Conservation (phyloP, 768 basidiomycete species). For the Saitozyma sp. region DNA sequence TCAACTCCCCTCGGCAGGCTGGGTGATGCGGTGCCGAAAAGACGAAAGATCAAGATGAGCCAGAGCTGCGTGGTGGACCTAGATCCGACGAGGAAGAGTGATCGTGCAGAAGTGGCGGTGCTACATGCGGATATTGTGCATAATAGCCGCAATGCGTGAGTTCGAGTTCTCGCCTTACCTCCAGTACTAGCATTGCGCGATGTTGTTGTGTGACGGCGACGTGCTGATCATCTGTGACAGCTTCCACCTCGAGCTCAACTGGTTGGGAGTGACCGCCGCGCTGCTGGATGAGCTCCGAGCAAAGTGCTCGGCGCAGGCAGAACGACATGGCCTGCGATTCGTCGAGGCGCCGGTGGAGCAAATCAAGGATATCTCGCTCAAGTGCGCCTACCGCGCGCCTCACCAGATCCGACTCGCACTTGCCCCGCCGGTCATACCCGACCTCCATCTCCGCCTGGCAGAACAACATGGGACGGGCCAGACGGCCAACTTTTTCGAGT, state of each 20-base stretch:
- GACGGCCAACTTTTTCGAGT: constrained; percentile 70
- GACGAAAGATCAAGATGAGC: constrained; percentile 59
- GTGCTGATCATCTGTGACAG: constrained; percentile 15
- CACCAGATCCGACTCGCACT: constrained; percentile 76
- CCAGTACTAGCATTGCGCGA: not conserved
- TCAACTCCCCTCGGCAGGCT: not conserved
- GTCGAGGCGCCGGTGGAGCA: constrained; percentile 92
- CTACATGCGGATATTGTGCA: constrained; percentile 94
- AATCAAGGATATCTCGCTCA: constrained; percentile 78
- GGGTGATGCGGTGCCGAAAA: constrained; percentile 12
- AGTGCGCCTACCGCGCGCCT: constrained; percentile 89
- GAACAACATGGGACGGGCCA: constrained; percentile 64
- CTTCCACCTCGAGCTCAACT: constrained; percentile 95
- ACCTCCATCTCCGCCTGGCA: constrained; percentile 67
- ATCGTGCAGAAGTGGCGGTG: constrained; percentile 82
- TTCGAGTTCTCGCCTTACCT: not conserved
- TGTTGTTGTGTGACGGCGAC: too few relatives aligned
- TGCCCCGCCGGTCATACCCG: constrained; percentile 67
- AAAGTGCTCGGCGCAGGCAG: constrained; percentile 76
- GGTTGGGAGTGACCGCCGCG: constrained; percentile 91
- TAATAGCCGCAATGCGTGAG: constrained; percentile 77
- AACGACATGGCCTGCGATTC: constrained; percentile 83
- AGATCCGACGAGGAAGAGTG: constrained; percentile 65
- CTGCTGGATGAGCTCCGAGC: constrained; percentile 85
- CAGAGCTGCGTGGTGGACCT: constrained; percentile 85